Base-by-base conservation (phyloP, 768 basidiomycete species). In the Leccinum fibrillosum region DNA sequence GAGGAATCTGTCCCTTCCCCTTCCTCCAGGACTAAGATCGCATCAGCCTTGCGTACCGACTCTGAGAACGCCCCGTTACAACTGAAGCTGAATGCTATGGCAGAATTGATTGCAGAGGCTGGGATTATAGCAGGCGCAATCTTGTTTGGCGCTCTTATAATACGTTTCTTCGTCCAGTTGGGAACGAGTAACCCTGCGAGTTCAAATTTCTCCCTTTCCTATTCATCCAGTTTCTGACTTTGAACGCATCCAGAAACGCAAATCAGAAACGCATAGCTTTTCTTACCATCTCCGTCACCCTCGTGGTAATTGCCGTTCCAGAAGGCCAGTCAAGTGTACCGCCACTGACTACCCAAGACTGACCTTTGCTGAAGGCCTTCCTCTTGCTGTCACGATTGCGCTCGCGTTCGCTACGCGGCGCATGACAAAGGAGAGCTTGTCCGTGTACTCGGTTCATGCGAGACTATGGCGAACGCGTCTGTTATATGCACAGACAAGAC, bases 401-500 rank as follows among this genome's bases (percentile, higher is more conserved):
- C 79, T 99, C 32, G 92, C 97, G 1, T 99, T 98, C 68, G 97
- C 96, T 0, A 99, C 97, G 49, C 94, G 91, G 66, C 88, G 96
- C n/a, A 98, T 98, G 97, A 92, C 95, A 10, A 83, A 88, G 67
- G 90, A 94, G 73, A 97, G 0, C 85, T 99, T 45, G 97, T 98
- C 30, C 94, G 96, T 55, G 92, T 98, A 4, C 84, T 99, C 34
- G 92, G 92, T 6, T 94, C 94, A 12, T 98, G 96, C 74, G 97
- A 99, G 76, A 98, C 94, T 0, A 98, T 98, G 96, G 96, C 92
- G 21, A 98, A 98, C 65, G 92, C 96, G 5, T 95, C 90, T 21
- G 94, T 98, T 58, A 84, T 98, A 4, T 94, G 93, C 75, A 94
- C 94, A n/a, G 94, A 95, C 80, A 94, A 96, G 77, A 96, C 94